A percentile compares a stretch with the other conserved stretches of the same genome.
Conservation (phyloP, 257 asterid genomes). For the Scutellaria galericulata region DNA sequence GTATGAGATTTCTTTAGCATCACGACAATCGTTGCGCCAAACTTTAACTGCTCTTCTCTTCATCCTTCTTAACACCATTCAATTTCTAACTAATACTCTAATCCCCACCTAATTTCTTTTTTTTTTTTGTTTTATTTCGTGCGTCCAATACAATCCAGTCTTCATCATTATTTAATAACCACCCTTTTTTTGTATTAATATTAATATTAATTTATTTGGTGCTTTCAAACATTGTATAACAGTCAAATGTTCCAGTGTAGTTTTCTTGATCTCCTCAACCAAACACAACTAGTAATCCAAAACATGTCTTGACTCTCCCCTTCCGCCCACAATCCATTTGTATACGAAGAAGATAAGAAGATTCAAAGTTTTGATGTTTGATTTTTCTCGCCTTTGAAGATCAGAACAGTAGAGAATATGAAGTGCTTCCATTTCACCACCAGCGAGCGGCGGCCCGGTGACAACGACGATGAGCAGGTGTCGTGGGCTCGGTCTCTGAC, state of each 20-base stretch:
- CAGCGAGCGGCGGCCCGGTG: constrained; percentile 51
- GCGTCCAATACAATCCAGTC: no score
- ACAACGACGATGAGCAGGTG: constrained; percentile 52
- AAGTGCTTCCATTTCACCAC: constrained; percentile 83
- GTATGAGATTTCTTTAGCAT: no score
- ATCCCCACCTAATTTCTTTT: no score
- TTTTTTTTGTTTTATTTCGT: no score
- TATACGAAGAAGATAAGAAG: not conserved
- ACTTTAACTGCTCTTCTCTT: no score
- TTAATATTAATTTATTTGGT: not conserved
- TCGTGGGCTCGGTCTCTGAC: constrained; percentile 87
- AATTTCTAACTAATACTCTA: no score
- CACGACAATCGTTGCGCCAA: no score
- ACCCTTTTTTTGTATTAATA: no score
- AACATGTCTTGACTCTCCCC: constrained; percentile 36
- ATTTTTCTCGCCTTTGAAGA: not conserved
- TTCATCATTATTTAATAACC: no score
- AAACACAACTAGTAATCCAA: not conserved
- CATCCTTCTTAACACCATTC: no score
- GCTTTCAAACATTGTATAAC: constrained; percentile 3
- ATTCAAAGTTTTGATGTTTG: not conserved
- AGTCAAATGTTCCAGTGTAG: constrained; percentile 38
- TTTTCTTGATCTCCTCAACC: constrained; percentile 37
- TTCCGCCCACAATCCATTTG: constrained; percentile 24
- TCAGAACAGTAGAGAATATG: constrained; percentile 37